Percentiles rank a stretch among this genome's conserved stretches.
Evolutionary conservation across 306 rosid species (phyloP).

Genomic region (Quercus suber): DNA sequence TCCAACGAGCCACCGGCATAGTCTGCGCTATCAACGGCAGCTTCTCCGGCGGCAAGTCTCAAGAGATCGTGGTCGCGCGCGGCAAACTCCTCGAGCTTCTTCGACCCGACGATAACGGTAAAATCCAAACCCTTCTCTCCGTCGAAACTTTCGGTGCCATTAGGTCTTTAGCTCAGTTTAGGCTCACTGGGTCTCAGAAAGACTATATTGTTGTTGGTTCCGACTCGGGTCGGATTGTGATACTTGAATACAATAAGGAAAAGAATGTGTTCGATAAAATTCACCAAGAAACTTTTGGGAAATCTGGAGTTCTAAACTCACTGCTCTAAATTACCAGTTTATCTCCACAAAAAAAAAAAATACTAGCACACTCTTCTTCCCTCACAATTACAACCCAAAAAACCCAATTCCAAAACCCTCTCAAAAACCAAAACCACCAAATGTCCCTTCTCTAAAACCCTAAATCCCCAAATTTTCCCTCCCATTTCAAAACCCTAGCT

Average conservation of each 20-base stretch:
- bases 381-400: neutral
- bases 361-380: neutral
- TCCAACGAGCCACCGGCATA: slow-evolving; percentile 89
- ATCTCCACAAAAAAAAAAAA: no score
- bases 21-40: slow-evolving; percentile 88
- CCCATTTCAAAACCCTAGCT: neutral
- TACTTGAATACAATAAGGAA: slow-evolving; percentile 82
- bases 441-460: neutral
- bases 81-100: slow-evolving; percentile 95
- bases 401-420: neutral
- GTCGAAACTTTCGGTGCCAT: slow-evolving; percentile 91
- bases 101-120: slow-evolving; percentile 89
- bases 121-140: slow-evolving; percentile 88
- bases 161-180: slow-evolving; percentile 77
- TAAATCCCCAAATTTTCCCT: neutral
- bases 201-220: slow-evolving; percentile 89
- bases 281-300: slow-evolving; percentile 95
- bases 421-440: neutral
- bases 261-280: slow-evolving; percentile 82
- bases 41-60: slow-evolving; percentile 94
- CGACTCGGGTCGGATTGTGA: slow-evolving; percentile 89
- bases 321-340: no score
- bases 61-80: slow-evolving; percentile 86
- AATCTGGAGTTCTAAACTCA: slow-evolving; percentile 48
- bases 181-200: slow-evolving; percentile 83